Percentiles rank a stretch among this genome's conserved stretches.
These are phyloP conservation scores for Hypoxylon subgilvum DNA, from an alignment of 495 filamentous ascomycete species.

Conservation along the genomic window DNA sequence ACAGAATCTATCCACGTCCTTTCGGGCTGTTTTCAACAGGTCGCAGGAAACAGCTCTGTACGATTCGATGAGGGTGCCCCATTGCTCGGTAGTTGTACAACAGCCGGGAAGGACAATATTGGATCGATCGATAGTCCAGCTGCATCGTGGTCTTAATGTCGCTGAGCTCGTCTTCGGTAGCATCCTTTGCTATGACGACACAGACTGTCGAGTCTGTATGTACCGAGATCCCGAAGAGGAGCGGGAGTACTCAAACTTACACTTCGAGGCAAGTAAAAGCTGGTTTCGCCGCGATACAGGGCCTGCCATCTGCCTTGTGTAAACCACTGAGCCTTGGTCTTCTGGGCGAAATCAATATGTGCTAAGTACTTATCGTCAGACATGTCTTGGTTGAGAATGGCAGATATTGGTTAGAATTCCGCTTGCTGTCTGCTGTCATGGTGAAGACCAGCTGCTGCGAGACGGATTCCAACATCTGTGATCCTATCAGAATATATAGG, in stretches of 20 bases:
- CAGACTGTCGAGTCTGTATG: background rate
- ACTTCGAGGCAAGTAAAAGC: too few species aligned
- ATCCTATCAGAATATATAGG: too few species aligned
- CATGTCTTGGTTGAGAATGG: background rate
- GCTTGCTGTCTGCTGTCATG: background rate
- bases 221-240: slow-evolving; percentile 3
- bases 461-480: too few species aligned
- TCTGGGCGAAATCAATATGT: background rate
- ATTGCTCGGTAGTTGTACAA: background rate
- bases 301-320: background rate
- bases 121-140: background rate
- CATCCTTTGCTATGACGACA: background rate
- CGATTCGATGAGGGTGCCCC: background rate
- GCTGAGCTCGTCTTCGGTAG: background rate
- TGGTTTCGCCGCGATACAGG: background rate
- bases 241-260: too few species aligned
- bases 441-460: background rate
- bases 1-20: slow-evolving; percentile 4
- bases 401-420: background rate
- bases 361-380: background rate
- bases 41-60: background rate
- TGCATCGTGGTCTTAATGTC: background rate
- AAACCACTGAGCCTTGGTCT: background rate
- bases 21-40: background rate
- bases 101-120: background rate